These are phyloP conservation scores for Phaeosphaeriaceae sp. DNA, from an alignment of 2,329 filamentous ascomycete genomes.

Conservation along the genomic window DNA sequence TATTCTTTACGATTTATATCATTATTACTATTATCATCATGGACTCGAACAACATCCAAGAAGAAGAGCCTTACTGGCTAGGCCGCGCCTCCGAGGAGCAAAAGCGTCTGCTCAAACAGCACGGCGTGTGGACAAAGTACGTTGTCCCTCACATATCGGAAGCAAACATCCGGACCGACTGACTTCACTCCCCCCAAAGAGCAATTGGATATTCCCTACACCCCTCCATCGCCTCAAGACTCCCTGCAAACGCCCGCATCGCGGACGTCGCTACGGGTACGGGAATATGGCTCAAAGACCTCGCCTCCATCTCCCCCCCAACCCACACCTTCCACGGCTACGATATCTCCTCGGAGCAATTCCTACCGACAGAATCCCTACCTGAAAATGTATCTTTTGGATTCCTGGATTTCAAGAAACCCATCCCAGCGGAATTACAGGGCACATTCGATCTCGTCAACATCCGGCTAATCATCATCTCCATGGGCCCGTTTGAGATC, in stretches of 20 bases:
- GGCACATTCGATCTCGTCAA: slow-evolving; percentile 42
- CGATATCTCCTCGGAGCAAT: slow-evolving; percentile 37
- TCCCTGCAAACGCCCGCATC: slow-evolving; percentile 33
- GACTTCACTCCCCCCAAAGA: slow-evolving; percentile 8
- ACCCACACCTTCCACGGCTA: slow-evolving; percentile 35
- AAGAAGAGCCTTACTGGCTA: slow-evolving; percentile 40
- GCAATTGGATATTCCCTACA: slow-evolving; percentile 38
- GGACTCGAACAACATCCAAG: slow-evolving; percentile 2
- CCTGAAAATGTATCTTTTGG: slow-evolving; percentile 32
- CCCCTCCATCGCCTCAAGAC: slow-evolving; percentile 21
- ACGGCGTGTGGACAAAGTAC: slow-evolving; percentile 36
- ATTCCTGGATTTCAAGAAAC: slow-evolving; percentile 36
- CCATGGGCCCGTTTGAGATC: slow-evolving; percentile 27
- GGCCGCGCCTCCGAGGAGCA: slow-evolving; percentile 34
- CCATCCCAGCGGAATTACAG: slow-evolving; percentile 31
- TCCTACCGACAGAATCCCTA: slow-evolving; percentile 21
- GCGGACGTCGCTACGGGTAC: slow-evolving; percentile 42
- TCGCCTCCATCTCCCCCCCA: slow-evolving; percentile 24
- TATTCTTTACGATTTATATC: too few relatives aligned
- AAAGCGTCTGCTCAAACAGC: slow-evolving; percentile 37
- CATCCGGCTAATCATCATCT: slow-evolving; percentile 39
- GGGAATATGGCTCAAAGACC: slow-evolving; percentile 39
- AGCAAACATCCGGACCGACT: slow-evolving; percentile 3
- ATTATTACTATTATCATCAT: neutral
- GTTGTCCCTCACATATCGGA: neutral